These are phyloP conservation scores for Blastocystis sp. DNA, from an alignment of 352 stramenopile genomes.

Conservation along the genomic window DNA sequence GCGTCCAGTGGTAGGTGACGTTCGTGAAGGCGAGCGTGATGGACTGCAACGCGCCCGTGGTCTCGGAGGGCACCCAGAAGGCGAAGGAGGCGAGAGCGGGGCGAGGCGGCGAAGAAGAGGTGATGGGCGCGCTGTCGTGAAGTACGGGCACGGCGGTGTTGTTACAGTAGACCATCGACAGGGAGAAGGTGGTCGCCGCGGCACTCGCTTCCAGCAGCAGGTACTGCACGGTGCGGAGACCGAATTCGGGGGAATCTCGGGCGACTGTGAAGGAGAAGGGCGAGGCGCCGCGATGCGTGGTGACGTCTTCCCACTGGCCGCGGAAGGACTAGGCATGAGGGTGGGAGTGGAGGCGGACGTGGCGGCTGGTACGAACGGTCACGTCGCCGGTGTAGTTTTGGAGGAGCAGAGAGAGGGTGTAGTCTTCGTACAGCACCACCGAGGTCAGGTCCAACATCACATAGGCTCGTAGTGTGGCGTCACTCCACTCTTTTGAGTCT, in stretches of 20 bases:
- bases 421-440: neutral
- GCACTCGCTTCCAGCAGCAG: neutral
- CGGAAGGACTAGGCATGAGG: neutral
- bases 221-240: neutral
- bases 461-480: neutral
- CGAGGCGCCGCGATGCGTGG: neutral
- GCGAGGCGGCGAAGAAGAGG: neutral
- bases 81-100: constrained; percentile 13
- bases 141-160: neutral
- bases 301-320: neutral
- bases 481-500: neutral
- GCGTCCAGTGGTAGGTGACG: constrained; percentile 21
- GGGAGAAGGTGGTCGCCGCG: neutral
- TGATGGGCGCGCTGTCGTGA: neutral
- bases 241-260: neutral
- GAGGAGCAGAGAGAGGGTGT: neutral
- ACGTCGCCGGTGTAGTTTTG: neutral
- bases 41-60: neutral
- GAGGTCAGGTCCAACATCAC: neutral
- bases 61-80: constrained; percentile 38
- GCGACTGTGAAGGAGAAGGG: neutral
- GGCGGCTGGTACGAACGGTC: neutral
- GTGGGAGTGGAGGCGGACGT: neutral
- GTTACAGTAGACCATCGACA: neutral
- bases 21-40: neutral